Evolutionary conservation across 2,329 filamentous ascomycete genomes (phyloP).

Genomic region (Cercospora janseana): DNA sequence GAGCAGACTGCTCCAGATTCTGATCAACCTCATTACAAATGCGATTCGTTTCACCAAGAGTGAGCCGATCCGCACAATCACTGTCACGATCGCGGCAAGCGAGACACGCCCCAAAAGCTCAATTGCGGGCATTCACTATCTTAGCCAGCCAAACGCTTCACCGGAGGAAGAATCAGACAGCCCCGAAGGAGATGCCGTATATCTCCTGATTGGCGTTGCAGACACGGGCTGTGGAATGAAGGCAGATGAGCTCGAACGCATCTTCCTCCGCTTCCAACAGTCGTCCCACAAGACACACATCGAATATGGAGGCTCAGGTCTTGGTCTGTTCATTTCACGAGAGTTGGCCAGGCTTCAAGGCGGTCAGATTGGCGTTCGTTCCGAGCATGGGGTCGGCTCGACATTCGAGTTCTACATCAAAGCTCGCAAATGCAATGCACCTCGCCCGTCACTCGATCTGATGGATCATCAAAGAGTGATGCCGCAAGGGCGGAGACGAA

Average conservation of each 20-base stretch:
- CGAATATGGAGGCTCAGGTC: conserved; percentile 67
- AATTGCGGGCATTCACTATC: conserved; percentile 1
- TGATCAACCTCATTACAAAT: conserved; percentile 23
- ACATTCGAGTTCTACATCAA: conserved; percentile 67
- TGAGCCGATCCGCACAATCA: conserved; percentile 35
- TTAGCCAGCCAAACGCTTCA: conserved; percentile 7
- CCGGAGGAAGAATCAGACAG: not conserved
- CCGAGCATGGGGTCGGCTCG: conserved; percentile 57
- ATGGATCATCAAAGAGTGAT: not conserved
- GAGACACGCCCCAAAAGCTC: conserved; percentile 7
- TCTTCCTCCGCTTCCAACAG: conserved; percentile 70
- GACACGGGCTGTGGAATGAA: conserved; percentile 45
- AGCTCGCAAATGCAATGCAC: conserved; percentile 12
- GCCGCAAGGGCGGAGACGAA: not conserved
- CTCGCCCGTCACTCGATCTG: not conserved
- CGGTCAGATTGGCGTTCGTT: conserved; percentile 66
- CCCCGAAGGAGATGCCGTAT: conserved; percentile 35
- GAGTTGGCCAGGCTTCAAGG: conserved; percentile 67
- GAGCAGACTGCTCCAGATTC: conserved; percentile 27
- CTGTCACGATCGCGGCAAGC: conserved; percentile 30
- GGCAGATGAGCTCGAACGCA: conserved; percentile 40
- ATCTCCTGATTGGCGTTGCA: conserved; percentile 33
- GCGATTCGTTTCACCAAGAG: conserved; percentile 23
- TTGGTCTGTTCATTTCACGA: conserved; percentile 68
- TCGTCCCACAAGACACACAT: conserved; percentile 65